phyloP scores from a whole-genome alignment of 1,284 basidiomycete species.

The Spongiforma sp. region DNA sequence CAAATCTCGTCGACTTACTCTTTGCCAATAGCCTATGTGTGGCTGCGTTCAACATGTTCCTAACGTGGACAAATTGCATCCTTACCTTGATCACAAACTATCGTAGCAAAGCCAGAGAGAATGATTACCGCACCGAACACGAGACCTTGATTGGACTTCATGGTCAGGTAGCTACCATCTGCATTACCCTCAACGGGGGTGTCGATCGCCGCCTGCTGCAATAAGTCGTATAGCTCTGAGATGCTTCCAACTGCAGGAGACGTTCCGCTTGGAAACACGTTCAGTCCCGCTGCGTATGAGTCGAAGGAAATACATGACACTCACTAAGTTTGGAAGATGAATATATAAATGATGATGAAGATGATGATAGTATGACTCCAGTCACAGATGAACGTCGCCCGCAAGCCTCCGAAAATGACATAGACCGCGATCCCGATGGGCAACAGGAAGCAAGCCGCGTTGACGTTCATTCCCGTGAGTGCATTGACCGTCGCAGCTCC shows the following conservation, averaged over 20 bases:
- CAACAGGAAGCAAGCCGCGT: conserved; percentile 66
- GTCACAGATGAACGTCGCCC: conserved; percentile 60
- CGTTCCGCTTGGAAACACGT: conserved; percentile 40
- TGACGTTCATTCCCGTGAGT: conserved; percentile 69
- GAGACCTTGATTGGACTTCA: conserved; percentile 59
- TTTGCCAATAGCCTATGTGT: conserved; percentile 52
- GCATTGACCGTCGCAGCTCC: conserved; percentile 68
- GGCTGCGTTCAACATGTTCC: not conserved
- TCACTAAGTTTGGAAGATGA: conserved; percentile 51
- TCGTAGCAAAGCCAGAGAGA: conserved; percentile 50
- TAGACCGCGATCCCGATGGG: conserved; percentile 51
- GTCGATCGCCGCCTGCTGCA: conserved; percentile 47
- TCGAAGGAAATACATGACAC: conserved; percentile 18
- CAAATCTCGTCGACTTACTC: conserved; percentile 36
- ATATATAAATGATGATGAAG: conserved; percentile 56
- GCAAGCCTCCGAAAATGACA: conserved; percentile 55
- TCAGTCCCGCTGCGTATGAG: conserved; percentile 9
- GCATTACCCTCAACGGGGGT: conserved; percentile 56
- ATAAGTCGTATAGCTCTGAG: conserved; percentile 48
- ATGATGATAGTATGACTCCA: conserved; percentile 57
- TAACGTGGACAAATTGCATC: not conserved
- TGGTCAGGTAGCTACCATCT: conserved; percentile 60
- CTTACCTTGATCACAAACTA: conserved; percentile 56
- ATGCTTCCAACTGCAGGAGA: conserved; percentile 49
- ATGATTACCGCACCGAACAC: conserved; percentile 57